A percentile compares a stretch with the other conserved stretches of the same genome.
Conservation (phyloP, 179 eudicot species). For the Gypsophila paniculata region DNA sequence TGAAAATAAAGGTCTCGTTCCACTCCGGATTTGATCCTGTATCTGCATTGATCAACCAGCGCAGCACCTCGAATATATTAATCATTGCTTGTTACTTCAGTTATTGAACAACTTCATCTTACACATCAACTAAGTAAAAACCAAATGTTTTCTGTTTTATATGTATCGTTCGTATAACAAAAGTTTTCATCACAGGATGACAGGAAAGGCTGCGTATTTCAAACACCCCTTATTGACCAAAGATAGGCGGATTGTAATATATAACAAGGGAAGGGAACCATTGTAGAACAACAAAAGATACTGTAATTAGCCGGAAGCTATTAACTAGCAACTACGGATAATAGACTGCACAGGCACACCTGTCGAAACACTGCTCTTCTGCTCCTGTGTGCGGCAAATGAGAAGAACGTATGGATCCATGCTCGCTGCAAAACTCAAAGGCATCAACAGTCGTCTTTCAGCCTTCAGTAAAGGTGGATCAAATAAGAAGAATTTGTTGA, state of each 20-base stretch:
- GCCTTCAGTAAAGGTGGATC: background rate
- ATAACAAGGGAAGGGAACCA: background rate
- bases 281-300: too few relatives aligned
- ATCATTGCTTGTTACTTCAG: background rate
- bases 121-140: background rate
- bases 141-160: background rate
- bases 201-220: background rate
- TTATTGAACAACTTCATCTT: background rate
- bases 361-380: slow-evolving; percentile 63
- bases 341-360: slow-evolving; percentile 31
- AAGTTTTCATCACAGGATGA: too few relatives aligned
- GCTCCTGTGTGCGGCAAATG: slow-evolving; percentile 64
- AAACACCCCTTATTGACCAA: too few relatives aligned
- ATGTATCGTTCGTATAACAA: too few relatives aligned
- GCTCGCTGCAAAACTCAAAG: slow-evolving; percentile 6
- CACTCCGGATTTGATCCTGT: slow-evolving; percentile 61
- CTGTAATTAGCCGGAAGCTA: background rate
- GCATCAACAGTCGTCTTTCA: background rate
- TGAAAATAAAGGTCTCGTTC: slow-evolving; percentile 78
- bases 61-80: background rate
- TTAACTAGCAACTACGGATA: background rate
- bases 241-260: too few relatives aligned
- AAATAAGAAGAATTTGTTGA: background rate
- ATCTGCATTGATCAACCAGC: slow-evolving; percentile 39
- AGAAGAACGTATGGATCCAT: slow-evolving; percentile 56